Base-by-base conservation (phyloP, 73 alveolate genomes). In the Paramecium octaurelia region DNA sequence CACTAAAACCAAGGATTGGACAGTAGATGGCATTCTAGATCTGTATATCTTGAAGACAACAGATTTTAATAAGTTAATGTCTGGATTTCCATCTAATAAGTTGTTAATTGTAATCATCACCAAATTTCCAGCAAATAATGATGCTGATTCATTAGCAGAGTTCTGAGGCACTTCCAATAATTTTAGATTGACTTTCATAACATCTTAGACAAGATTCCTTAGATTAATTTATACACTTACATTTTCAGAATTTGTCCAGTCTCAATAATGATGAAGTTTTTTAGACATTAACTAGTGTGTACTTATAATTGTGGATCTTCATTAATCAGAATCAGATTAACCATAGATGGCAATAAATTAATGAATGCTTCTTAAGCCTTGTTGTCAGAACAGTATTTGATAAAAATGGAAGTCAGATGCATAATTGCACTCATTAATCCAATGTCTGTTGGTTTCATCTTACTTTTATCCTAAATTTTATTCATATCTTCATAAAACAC, bases 1-100 rank as follows among this genome's bases (percentile, higher is more conserved):
- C 10, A 98, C 99, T 54, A 98, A 91, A 76, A 98, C 97, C 57
- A 98, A 92, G 12, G 98, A 94, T 90, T 98, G 96, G 0, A 98
- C 99, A 9, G 98, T 96, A 10, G 99, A 95, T 14, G 99, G 99
- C 97, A 98, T 95, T 88, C 97, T 97, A 8, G 99, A 96, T 96
- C 98, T 98, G 75, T 95, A 94, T 68, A 98, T 97, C 93, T 98
- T 97, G 50, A 96, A 87, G 48, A 87, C 86, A 64, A 87, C 93
- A 35, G 84, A 58, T 64, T 87, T 87, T 36, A 87, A 64, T 21
- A 87, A 43, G 21, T 60, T 77, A 38, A 77, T 73, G 38, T 87
- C 93, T 64, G 93, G 88, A 60, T 73, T 24, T 21, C 93, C 93
- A 68, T 77, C 93, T 43, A 87, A 58, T 40, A 87, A 40, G 7